A percentile compares a stretch with the other conserved stretches of the same genome.
Evolutionary conservation across 805 yeast genomes (phyloP).

Genomic region (Nakazawaea molendinolei): DNA sequence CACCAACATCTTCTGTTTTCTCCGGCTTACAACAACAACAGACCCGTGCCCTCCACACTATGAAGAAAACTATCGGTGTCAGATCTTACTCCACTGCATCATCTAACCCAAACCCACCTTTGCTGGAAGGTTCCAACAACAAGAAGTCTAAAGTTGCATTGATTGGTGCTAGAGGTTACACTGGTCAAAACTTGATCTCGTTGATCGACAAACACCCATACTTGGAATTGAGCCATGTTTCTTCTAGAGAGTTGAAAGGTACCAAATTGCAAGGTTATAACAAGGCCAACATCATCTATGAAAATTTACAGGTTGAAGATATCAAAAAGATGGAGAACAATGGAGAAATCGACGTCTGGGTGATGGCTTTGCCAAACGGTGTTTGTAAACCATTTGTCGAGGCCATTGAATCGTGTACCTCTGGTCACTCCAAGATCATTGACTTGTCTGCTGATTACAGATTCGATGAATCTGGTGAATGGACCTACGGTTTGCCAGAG

Average conservation of each 20-base stretch:
- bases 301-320: conserved; percentile 83
- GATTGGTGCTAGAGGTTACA: conserved; percentile 97
- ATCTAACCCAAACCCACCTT: conserved; percentile 65
- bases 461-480: conserved; percentile 79
- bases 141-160: conserved; percentile 73
- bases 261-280: conserved; percentile 81
- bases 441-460: conserved; percentile 96
- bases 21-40: conserved; percentile 38
- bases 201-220: conserved; percentile 84
- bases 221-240: conserved; percentile 85
- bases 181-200: conserved; percentile 88
- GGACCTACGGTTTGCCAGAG: conserved; percentile 97
- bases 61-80: conserved; percentile 17
- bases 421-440: conserved; percentile 62
- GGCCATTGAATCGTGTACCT: conserved; percentile 59
- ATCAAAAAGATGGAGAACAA: conserved; percentile 69
- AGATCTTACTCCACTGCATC: conserved; percentile 29
- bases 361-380: conserved; percentile 98
- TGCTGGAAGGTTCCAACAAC: conserved; percentile 54
- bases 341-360: conserved; percentile 90
- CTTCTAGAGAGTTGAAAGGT: conserved; percentile 92
- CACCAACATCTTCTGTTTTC: conserved; percentile 37
- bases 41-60: conserved; percentile 46
- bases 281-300: conserved; percentile 72
- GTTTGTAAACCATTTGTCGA: conserved; percentile 87